Percentiles rank a stretch among this genome's conserved stretches.
Evolutionary conservation across 192 early-diverging fungal genomes (phyloP).

Genomic region (Dissophora globulifera): DNA sequence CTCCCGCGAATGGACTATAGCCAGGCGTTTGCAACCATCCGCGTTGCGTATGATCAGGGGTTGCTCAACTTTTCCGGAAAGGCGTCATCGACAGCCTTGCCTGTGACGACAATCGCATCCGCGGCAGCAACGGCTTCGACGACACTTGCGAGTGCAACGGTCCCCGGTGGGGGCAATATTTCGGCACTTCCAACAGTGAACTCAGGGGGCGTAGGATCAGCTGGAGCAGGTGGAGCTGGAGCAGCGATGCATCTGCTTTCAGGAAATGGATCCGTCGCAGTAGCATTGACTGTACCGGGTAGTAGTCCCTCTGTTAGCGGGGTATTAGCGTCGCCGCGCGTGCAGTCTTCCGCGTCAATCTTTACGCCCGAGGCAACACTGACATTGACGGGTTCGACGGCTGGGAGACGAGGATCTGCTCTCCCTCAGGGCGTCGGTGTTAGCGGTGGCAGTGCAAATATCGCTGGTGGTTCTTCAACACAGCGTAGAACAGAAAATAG

Average conservation of each 20-base stretch:
- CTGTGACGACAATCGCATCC: not conserved
- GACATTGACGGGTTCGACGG: too few relatives aligned
- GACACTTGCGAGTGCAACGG: too few relatives aligned
- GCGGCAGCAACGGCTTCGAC: not conserved
- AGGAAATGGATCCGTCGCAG: not conserved
- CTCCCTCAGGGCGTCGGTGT: too few relatives aligned
- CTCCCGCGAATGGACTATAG: conserved; percentile 35
- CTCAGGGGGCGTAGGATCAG: not conserved
- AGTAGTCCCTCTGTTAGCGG: too few relatives aligned
- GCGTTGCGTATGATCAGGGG: conserved; percentile 31
- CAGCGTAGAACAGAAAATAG: too few relatives aligned
- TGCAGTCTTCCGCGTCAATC: conserved; percentile 4
- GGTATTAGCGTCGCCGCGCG: not conserved
- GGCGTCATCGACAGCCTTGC: too few relatives aligned
- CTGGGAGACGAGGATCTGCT: too few relatives aligned
- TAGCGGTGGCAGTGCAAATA: too few relatives aligned
- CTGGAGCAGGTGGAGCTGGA: not conserved
- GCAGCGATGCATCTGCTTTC: not conserved
- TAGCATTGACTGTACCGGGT: not conserved
- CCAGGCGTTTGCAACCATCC: conserved; percentile 29
- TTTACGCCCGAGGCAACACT: conserved; percentile 4
- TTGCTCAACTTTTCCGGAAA: conserved; percentile 20
- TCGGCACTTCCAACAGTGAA: not conserved
- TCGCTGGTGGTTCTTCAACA: too few relatives aligned
- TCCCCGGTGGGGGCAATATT: too few relatives aligned